A percentile compares a stretch with the other conserved stretches of the same genome.
phyloP scores from a whole-genome alignment of 257 asterid species.

The Galeopsis tetrahit region DNA sequence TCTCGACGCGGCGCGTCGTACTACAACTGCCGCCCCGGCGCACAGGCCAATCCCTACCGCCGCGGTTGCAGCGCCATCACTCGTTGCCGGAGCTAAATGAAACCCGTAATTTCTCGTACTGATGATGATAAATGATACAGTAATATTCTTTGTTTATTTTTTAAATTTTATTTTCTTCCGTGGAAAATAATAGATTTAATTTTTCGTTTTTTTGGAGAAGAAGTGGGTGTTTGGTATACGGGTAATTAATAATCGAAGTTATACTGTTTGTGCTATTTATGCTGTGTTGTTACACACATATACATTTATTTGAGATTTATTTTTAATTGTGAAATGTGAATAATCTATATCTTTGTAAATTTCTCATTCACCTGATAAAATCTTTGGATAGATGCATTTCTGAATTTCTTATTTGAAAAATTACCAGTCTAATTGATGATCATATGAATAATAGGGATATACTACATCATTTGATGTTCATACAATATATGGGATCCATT shows the following conservation, averaged over 20 bases:
- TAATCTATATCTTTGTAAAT: constrained; percentile 25
- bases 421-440: too few species aligned
- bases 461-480: neutral
- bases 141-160: constrained; percentile 11
- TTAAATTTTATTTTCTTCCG: neutral
- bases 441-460: too few species aligned
- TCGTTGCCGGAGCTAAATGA: constrained; percentile 66
- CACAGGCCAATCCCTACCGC: constrained; percentile 69
- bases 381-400: too few species aligned
- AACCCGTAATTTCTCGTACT: neutral
- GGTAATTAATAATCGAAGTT: constrained; percentile 30
- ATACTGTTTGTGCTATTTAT: constrained; percentile 27
- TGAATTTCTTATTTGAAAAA: too few species aligned
- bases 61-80: constrained; percentile 92
- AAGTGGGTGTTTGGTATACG: constrained; percentile 34
- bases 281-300: constrained; percentile 18
- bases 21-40: constrained; percentile 91
- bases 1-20: constrained; percentile 83
- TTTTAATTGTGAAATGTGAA: constrained; percentile 30
- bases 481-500: neutral
- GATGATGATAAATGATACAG: neutral
- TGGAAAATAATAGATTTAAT: constrained; percentile 13
- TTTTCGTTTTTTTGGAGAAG: constrained; percentile 20
- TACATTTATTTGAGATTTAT: constrained; percentile 8
- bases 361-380: too few species aligned